Base-by-base conservation (phyloP, 2,329 filamentous ascomycete species). In the Xylariales sp. region DNA sequence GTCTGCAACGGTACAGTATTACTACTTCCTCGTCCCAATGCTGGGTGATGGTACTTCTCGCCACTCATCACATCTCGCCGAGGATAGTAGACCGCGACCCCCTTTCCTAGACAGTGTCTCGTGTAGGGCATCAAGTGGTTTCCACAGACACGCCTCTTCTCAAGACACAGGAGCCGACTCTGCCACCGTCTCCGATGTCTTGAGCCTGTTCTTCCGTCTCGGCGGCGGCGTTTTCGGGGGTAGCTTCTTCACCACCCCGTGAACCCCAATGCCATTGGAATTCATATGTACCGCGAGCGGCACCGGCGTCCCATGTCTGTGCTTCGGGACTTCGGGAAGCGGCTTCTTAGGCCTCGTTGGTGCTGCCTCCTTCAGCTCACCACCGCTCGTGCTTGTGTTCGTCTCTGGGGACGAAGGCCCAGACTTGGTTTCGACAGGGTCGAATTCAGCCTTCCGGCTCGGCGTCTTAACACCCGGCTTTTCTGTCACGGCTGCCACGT, bases 391-490 rank as follows among this genome's bases (percentile, higher is more conserved):
- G 8, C 18, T 14, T 3, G 27, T 18, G 27, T 40, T 20, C 5
- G 20, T 33, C 18, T 41, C 39, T n/a, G 39, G 31, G 15, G 39
- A 41, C 16, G 38, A 32, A n/a, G n/a, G n/a, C 3, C 18, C 20
- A 25, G 34, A 8, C 15, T 32, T 31, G 1, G 28, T 20, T n/a
- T 36, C 22, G 15, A 16, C 4, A 11, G 29, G 8, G 12, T 46
- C 53, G 10, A 53, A 51, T 11, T 58, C 60, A 34, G 61, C 58
- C 46, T 68, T 79, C 34, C 83, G 74, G 57, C 86, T 88, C 5
- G 87, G 88, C 14, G 88, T 89, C 54, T 89, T 82, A 16, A 91
- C 80, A 1, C 86, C 88, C 0, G 88, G 88, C 60, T 86, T 89
- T 63, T 91, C 88, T 59, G 76, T 87, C 32, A 89, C 84, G 9